Evolutionary conservation across 2,329 filamentous ascomycete genomes (phyloP).

Genomic region (Stenocarpella maydis): DNA sequence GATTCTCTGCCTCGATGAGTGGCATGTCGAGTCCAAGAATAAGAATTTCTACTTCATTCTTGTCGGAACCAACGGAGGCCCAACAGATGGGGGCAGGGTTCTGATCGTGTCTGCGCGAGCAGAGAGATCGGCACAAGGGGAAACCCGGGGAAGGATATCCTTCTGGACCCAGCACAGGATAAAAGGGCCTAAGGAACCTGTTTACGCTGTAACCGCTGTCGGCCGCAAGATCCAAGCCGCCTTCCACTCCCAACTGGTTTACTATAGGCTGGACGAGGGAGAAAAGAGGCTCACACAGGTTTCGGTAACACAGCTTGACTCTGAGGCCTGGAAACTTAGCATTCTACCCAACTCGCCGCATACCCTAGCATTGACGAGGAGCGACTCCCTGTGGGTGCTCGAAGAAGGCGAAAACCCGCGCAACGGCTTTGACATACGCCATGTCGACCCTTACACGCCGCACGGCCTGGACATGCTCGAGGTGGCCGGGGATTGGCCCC

Average conservation of each 20-base stretch:
- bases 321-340: slow-evolving; percentile 50
- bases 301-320: slow-evolving; percentile 59
- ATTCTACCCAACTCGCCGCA: slow-evolving; percentile 55
- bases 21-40: slow-evolving; percentile 66
- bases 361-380: slow-evolving; percentile 60
- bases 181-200: slow-evolving; percentile 52
- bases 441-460: slow-evolving; percentile 56
- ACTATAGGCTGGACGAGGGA: slow-evolving; percentile 51
- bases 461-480: slow-evolving; percentile 57
- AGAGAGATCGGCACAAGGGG: slow-evolving; percentile 39
- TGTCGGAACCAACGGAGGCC: slow-evolving; percentile 56
- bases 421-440: slow-evolving; percentile 42
- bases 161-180: slow-evolving; percentile 65
- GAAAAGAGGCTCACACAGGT: slow-evolving; percentile 60
- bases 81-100: slow-evolving; percentile 55
- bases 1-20: slow-evolving; percentile 69
- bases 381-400: slow-evolving; percentile 65
- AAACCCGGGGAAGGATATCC: slow-evolving; percentile 48
- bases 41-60: slow-evolving; percentile 70
- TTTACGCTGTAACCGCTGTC: slow-evolving; percentile 57
- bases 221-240: slow-evolving; percentile 26
- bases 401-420: slow-evolving; percentile 40
- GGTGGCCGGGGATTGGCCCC: slow-evolving; percentile 46
- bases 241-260: slow-evolving; percentile 46
- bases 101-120: slow-evolving; percentile 61